Evolutionary conservation across 306 rosid species (phyloP).

Genomic region (Cucumis cinereus): DNA sequence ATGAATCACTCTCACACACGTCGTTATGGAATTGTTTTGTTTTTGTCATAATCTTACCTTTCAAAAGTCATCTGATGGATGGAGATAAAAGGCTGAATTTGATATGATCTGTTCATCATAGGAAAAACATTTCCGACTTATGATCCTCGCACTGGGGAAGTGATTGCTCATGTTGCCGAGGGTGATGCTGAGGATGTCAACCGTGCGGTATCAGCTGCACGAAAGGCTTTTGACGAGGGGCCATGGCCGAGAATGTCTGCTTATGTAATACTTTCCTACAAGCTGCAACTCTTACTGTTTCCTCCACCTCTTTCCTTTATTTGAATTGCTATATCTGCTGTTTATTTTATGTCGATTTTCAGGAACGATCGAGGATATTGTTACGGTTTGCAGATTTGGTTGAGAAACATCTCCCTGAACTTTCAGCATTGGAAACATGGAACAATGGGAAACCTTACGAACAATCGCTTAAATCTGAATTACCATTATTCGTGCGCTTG

Average conservation of each 20-base stretch:
- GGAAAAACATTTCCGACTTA: conserved; percentile 84
- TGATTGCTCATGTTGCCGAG: conserved; percentile 77
- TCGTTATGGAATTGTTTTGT: not conserved
- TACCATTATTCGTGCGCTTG: conserved; percentile 55
- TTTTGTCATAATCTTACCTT: not conserved
- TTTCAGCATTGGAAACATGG: conserved; percentile 90
- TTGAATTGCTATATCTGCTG: not conserved
- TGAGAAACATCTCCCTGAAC: conserved; percentile 58
- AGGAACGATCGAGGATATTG: conserved; percentile 77
- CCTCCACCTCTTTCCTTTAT: not conserved
- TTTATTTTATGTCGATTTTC: not conserved
- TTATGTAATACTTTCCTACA: conserved; percentile 34
- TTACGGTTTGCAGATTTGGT: conserved; percentile 79
- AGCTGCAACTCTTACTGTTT: not conserved
- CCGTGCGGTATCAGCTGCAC: conserved; percentile 85
- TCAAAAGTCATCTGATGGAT: not conserved
- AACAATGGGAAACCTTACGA: conserved; percentile 66
- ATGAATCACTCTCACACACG: no score
- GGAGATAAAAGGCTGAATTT: conserved; percentile 7
- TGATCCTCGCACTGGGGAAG: conserved; percentile 84
- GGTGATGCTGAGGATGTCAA: conserved; percentile 68
- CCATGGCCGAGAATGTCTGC: conserved; percentile 94
- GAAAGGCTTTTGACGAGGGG: conserved; percentile 92
- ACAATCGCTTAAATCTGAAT: conserved; percentile 43
- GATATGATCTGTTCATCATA: conserved; percentile 12